Base-by-base conservation (phyloP, 352 stramenopile species). In the Stramenopiles sp. region DNA sequence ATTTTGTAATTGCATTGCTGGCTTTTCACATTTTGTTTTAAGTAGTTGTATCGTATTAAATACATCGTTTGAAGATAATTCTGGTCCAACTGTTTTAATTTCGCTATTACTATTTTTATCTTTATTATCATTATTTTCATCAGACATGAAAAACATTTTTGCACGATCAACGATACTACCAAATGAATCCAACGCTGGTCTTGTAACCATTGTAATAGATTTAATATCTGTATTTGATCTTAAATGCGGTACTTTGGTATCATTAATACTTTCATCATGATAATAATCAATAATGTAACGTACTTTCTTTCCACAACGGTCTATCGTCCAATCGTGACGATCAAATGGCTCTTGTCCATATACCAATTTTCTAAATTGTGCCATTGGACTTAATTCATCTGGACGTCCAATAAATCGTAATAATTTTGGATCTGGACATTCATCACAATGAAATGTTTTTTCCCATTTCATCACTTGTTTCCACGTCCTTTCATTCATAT, bases 231-330 rank as follows among this genome's bases (percentile, higher is more conserved):
- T 83, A 7, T 85, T 82, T 32, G 89, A 92, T 83, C 94, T 88
- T n/a, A 95, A 82, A 80, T 91, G 88, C 0, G 89, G 88, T 43
- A 93, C 87, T 79, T 89, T 78, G 82, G 94, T 89, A 78, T 92
- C 81, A 1, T 78, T 85, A 0, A 86, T 84, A 81, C 92, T 93
- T 0, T 92, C 83, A 82, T 95, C 89, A 80, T 93, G 94, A 86
- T 99, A 99, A 85, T 98, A 99, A 88, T 99, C 96, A 83, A 99
- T 98, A 31, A 99, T 93, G 84, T 99, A 99, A 78, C 96, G 92
- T 38, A 94, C 85, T 29, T 88, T 82, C 31, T 86, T 85, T 7
- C 84, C 81, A 7, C 81, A 80, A 20, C 87, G 74, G 73, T 88
- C 80, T 73, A 86, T 83, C 20, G 85, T 79, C 84, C 83, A 92